These are phyloP conservation scores for Zelonia costaricensis DNA, from an alignment of 208 protist genomes.

Conservation along the genomic window DNA sequence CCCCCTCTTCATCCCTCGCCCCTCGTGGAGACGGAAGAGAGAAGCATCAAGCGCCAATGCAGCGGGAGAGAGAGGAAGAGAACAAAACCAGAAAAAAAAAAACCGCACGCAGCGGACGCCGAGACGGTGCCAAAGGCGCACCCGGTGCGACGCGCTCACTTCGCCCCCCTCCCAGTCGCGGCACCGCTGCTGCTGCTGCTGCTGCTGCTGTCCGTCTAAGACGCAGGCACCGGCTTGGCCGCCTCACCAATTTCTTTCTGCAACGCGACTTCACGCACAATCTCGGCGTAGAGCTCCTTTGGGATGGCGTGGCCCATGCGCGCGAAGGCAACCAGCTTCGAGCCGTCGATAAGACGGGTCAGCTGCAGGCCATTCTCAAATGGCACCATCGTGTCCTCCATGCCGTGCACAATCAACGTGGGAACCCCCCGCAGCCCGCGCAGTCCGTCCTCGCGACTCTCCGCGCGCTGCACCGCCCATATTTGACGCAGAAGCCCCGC, in stretches of 20 bases:
- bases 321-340: constrained; percentile 47
- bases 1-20: no score
- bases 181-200: not conserved
- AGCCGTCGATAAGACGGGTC: constrained; percentile 31
- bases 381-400: constrained; percentile 54
- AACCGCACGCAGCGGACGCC: no score
- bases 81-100: no score
- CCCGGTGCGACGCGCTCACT: no score
- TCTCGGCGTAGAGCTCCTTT: constrained; percentile 22
- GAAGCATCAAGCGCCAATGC: no score
- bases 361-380: constrained; percentile 57
- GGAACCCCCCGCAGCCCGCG: constrained; percentile 15
- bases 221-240: no score
- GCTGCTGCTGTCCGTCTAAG: no score
- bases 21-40: no score
- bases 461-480: constrained; percentile 48
- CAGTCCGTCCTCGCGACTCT: constrained; percentile 45
- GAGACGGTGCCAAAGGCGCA: no score
- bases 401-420: constrained; percentile 59
- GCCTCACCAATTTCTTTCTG: constrained; percentile 9
- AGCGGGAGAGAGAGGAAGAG: no score
- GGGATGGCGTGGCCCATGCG: constrained; percentile 60
- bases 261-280: constrained; percentile 39
- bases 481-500: constrained; percentile 52
- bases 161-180: not conserved